phyloP scores from a whole-genome alignment of 352 stramenopile species.

The Phytophthora podocarpi region DNA sequence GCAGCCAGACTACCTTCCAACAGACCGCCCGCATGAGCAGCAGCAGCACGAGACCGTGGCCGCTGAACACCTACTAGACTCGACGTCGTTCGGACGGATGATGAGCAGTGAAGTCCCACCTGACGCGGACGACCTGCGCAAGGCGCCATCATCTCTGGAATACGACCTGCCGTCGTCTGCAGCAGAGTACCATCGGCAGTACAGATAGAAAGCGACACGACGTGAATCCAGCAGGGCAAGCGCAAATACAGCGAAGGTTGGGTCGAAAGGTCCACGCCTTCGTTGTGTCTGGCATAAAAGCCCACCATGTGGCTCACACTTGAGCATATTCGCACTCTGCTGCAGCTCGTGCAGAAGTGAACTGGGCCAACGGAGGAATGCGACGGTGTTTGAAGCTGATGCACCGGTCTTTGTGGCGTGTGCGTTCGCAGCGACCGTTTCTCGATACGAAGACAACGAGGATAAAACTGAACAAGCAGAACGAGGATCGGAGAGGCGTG shows the following conservation, averaged over 20 bases:
- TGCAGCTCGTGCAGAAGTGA: slow-evolving; percentile 10
- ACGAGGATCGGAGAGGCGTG: slow-evolving; percentile 23
- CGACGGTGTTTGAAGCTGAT: slow-evolving; percentile 10
- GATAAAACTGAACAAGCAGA: slow-evolving; percentile 20
- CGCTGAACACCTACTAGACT: slow-evolving; percentile 52
- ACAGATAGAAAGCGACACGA: slow-evolving; percentile 39
- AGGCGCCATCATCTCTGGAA: slow-evolving; percentile 30
- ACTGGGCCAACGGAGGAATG: slow-evolving; percentile 6
- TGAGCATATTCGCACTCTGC: slow-evolving; percentile 17
- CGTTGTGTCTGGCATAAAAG: slow-evolving; percentile 16
- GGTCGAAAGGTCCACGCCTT: not conserved
- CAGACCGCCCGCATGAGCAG: slow-evolving; percentile 38
- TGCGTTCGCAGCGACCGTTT: slow-evolving; percentile 17
- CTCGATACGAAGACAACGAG: slow-evolving; percentile 19
- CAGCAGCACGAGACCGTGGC: slow-evolving; percentile 23
- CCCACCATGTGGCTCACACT: slow-evolving; percentile 17
- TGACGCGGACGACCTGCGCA: slow-evolving; percentile 29
- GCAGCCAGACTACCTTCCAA: slow-evolving; percentile 54
- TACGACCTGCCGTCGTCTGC: slow-evolving; percentile 46
- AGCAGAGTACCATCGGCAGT: slow-evolving; percentile 47
- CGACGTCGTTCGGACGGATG: slow-evolving; percentile 43
- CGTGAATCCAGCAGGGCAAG: slow-evolving; percentile 20
- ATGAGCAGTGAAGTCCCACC: slow-evolving; percentile 38
- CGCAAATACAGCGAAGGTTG: not conserved
- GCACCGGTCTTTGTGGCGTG: slow-evolving; percentile 4